Evolutionary conservation across 176 grass and related monocot species (phyloP), one percentile per base, ranked within the genome.

Genomic region (Aegilops umbellulata): DNA sequence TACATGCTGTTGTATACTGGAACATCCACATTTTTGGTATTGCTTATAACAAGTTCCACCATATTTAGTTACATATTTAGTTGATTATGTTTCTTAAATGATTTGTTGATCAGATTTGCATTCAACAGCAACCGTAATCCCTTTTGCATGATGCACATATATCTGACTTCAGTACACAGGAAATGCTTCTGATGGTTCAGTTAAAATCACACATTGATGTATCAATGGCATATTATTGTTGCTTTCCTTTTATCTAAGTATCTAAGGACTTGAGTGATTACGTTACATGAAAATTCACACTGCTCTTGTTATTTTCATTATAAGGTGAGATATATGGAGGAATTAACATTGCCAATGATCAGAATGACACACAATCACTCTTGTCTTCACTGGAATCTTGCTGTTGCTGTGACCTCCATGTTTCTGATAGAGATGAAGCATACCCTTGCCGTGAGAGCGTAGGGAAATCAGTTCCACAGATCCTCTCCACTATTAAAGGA

Each of bases 251-350:
- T 8, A 51, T 75, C 8, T 16, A 74, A 24, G 35, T 23, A 57
- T 72, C 7, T 25, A 42, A 51, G 24, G 29, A 83, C 32, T 44
- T 7, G 11, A 47, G 24, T 64, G 10, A 11, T 84, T 47, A 31
- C 0, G 27, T 75, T 47, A 61, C 34, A 74, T 83, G 19, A 84
- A 84, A 76, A 20, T 73, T 75, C 29, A 67, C 16, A 36, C 23
- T 61, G n/a, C 62, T 20, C 20, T 72, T 53, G 6, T 12, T 77
- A 49, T 63, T 79, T 71, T 68, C 26, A 17, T 51, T 61, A 17
- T 68, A 92, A 94, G 97, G 94, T 88, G 92, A 96, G 85, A 94
- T 95, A 63, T 98, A 92, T 73, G 94, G 88, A 81, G 92, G 94
- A 88, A 86, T 98, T 86, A 76, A 92, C 44, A 64, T 96, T 63